Evolutionary conservation across 331 rosid genomes (phyloP), one percentile per base, ranked within the genome.

Genomic region (Prunus yedoensis): DNA sequence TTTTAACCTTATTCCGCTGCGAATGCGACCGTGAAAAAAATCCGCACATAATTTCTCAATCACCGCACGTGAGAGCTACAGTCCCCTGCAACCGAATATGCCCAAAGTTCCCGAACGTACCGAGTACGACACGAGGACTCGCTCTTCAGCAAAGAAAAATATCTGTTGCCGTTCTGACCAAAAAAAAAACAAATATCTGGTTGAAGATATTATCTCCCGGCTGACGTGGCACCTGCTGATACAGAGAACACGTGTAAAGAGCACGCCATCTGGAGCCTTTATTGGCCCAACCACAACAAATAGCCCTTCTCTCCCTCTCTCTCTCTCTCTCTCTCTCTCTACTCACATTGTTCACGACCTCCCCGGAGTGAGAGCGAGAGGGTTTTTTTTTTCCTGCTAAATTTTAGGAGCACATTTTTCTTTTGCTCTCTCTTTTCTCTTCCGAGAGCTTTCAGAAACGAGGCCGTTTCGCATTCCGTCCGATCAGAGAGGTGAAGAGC

Each of bases 221-320:
- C 21, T 84, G 96, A 88, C 80, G 88, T 91, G 97, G 90, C 87
- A 81, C 13, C 50, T 1, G 30, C 9, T 47, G 53, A 69, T 21
- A 14, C 38, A 20, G 12, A 52, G 70, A 85, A 82, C 98, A 88
- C 96, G 93, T 88, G 97, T 87, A 93, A 93, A 93, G 90, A 90
- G 87, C 85, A 46, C 63, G 93, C 96, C 97, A 89, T 85, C 82
- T 93, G 96, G 91, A 86, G 49, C 78, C 79, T 74, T 77, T 46
- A 76, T 77, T 82, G 84, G 75, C 49, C 71, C 79, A 17, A 52
- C 73, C 32, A 63, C 65, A 5, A 14, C 56, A 32, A 20, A 47
- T 65, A 25, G 77, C 14, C 75, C 53, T 45, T 30, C 4, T 18
- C 57, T 30, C 72, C 64, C 30, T 21, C 56, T 41, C 58, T 57